phyloP scores from a whole-genome alignment of 192 early-diverging fungal genomes.

The Diversispora eburnea region DNA sequence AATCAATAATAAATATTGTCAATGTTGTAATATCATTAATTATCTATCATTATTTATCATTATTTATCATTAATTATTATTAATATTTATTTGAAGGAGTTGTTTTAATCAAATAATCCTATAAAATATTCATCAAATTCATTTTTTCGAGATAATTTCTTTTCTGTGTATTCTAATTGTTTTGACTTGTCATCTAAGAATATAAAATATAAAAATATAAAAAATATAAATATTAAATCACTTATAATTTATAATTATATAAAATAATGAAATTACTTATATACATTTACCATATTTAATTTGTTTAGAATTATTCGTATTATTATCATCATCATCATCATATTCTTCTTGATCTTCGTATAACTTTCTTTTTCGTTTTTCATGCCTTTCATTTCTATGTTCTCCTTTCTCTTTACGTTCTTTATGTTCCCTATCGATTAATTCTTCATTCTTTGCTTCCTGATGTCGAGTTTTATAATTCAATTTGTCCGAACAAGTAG shows the following conservation, averaged over 20 bases:
- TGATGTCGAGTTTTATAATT: constrained; percentile 67
- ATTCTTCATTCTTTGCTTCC: constrained; percentile 13
- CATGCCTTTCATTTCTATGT: background rate
- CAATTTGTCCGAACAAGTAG: constrained; percentile 62
- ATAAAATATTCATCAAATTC: constrained; percentile 20
- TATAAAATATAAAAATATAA: too few relatives aligned
- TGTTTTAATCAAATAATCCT: constrained; percentile 15
- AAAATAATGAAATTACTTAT: background rate
- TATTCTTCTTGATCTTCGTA: constrained; percentile 2
- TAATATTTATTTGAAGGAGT: too few relatives aligned
- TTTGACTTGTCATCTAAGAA: background rate
- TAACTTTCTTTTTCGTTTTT: constrained; percentile 5
- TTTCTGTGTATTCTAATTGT: background rate
- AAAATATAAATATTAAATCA: too few relatives aligned
- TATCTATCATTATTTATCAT: too few relatives aligned
- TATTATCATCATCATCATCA: background rate
- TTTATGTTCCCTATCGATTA: background rate
- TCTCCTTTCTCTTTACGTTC: background rate
- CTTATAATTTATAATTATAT: too few relatives aligned
- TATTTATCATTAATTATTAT: too few relatives aligned
- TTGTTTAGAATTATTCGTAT: background rate
- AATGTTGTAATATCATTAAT: too few relatives aligned
- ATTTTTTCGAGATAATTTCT: background rate
- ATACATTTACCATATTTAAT: background rate
- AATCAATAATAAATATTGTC: too few relatives aligned